Evolutionary conservation across 805 yeast species (phyloP).

Genomic region (Candida tammaniensis): DNA sequence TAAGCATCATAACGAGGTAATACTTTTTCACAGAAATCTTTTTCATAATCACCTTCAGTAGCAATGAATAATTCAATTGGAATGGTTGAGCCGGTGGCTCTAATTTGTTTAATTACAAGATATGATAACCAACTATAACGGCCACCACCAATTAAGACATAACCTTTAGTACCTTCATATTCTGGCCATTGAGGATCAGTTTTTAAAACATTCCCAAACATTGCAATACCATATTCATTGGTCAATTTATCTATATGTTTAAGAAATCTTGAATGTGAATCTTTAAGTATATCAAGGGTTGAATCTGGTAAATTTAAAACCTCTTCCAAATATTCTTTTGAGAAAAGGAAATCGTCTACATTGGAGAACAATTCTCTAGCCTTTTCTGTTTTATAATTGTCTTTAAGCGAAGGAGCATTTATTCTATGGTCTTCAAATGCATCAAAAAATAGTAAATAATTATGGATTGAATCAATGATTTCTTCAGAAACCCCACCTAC

Average conservation of each 20-base stretch:
- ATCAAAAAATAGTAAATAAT: slow-evolving; percentile 30
- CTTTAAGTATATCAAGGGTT: slow-evolving; percentile 31
- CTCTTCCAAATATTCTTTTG: slow-evolving; percentile 43
- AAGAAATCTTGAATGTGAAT: slow-evolving; percentile 36
- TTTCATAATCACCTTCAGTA: slow-evolving; percentile 42
- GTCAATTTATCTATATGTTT: slow-evolving; percentile 26
- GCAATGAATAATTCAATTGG: slow-evolving; percentile 55
- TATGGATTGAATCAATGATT: slow-evolving; percentile 10
- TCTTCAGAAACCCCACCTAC: neutral
- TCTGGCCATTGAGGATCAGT: slow-evolving; percentile 39
- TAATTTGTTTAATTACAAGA: slow-evolving; percentile 45
- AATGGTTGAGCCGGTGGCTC: slow-evolving; percentile 41
- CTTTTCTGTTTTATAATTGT: slow-evolving; percentile 37
- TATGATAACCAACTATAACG: slow-evolving; percentile 49
- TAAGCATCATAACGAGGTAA: slow-evolving; percentile 44
- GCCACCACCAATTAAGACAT: slow-evolving; percentile 54
- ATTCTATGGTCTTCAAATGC: slow-evolving; percentile 35
- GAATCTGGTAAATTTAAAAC: slow-evolving; percentile 39
- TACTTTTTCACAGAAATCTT: slow-evolving; percentile 41
- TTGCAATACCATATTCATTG: slow-evolving; percentile 22
- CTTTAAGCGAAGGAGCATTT: slow-evolving; percentile 36
- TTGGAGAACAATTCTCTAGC: slow-evolving; percentile 44
- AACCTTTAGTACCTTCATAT: slow-evolving; percentile 33
- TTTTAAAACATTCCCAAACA: slow-evolving; percentile 32
- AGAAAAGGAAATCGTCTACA: slow-evolving; percentile 41